A percentile compares a stretch with the other conserved stretches of the same genome.
Conservation (phyloP, 2,329 filamentous ascomycete genomes). For the Fusarium lateritium region DNA sequence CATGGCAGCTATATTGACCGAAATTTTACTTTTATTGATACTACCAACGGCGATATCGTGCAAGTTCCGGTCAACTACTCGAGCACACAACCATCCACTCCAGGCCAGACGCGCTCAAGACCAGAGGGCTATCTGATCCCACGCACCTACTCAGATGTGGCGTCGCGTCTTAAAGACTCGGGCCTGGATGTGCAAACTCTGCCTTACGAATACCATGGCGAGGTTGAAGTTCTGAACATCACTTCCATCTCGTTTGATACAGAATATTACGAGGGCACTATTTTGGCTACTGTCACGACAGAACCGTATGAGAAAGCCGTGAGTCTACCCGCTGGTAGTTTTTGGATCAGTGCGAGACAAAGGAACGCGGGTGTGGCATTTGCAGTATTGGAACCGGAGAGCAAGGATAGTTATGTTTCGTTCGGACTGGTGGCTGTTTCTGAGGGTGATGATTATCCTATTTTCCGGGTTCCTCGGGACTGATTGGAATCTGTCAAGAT, state of each 20-base stretch:
- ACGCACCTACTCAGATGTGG: background rate
- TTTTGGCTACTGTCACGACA: background rate
- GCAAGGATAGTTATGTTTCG: constrained; percentile 2
- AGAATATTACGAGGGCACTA: background rate
- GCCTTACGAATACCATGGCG: background rate
- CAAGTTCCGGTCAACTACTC: constrained; percentile 5
- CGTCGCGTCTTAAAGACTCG: background rate
- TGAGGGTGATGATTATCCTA: constrained; percentile 1
- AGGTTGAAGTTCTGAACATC: background rate
- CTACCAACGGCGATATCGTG: background rate
- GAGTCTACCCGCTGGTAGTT: background rate
- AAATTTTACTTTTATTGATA: constrained; percentile 2
- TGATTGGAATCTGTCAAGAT: no score
- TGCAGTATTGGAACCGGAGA: background rate
- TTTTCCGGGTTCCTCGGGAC: background rate
- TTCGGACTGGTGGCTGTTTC: background rate
- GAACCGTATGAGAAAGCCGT: background rate
- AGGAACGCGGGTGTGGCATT: background rate
- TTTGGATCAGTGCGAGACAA: constrained; percentile 2
- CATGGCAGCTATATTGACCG: background rate
- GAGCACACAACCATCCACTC: background rate
- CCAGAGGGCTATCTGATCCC: constrained; percentile 1
- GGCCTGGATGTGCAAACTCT: background rate
- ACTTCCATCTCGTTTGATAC: constrained; percentile 2
- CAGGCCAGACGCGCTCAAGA: background rate